Conservation (phyloP, 208 protist genomes). For the Zelonia costaricensis region DNA sequence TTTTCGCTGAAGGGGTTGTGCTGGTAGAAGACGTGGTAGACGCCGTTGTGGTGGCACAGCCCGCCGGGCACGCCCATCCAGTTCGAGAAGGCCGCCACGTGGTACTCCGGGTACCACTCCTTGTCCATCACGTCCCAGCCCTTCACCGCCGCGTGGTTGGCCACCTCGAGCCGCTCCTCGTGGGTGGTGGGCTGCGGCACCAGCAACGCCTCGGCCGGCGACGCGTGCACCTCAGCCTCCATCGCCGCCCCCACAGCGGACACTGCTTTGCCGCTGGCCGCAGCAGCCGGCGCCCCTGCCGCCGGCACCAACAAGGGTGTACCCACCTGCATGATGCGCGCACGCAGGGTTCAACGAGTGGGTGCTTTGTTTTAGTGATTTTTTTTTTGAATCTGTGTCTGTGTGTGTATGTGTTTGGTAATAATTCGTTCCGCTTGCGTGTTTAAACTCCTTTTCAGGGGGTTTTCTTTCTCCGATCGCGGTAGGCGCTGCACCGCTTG, state of each 20-base stretch:
- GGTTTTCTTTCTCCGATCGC: too few relatives aligned
- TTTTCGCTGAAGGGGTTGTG: constrained; percentile 44
- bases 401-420: too few relatives aligned
- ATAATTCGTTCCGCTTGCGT: too few relatives aligned
- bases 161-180: constrained; percentile 18
- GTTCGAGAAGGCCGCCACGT: constrained; percentile 33
- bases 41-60: constrained; percentile 35
- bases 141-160: constrained; percentile 11
- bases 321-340: too few relatives aligned
- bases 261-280: too few relatives aligned
- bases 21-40: constrained; percentile 56
- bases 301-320: neutral
- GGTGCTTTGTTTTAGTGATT: too few relatives aligned
- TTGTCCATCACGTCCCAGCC: constrained; percentile 15
- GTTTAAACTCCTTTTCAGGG: too few relatives aligned
- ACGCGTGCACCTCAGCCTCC: neutral
- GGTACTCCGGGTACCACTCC: constrained; percentile 49
- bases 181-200: constrained; percentile 3
- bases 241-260: too few relatives aligned
- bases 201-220: neutral
- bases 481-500: too few relatives aligned
- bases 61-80: constrained; percentile 55
- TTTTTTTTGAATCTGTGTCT: too few relatives aligned
- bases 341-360: too few relatives aligned
- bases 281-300: too few relatives aligned